Evolutionary conservation across 257 asterid species (phyloP).

Genomic region (Apocynum venetum): DNA sequence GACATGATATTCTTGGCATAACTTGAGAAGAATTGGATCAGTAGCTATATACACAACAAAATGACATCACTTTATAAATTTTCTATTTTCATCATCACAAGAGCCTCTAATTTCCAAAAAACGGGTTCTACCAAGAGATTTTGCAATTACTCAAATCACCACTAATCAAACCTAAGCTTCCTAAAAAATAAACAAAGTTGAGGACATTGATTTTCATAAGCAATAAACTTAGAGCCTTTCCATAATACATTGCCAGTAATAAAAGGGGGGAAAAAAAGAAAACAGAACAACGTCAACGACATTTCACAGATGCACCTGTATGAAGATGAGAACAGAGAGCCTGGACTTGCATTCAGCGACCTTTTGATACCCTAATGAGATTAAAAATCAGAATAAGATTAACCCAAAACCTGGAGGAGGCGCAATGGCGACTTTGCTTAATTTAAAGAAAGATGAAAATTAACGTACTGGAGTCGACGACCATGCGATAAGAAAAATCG

Average conservation of each 20-base stretch:
- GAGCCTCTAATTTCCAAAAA: not conserved
- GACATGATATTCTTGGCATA: not conserved
- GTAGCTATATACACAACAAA: not conserved
- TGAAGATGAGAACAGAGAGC: slow-evolving; percentile 46
- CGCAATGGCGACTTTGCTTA: not conserved
- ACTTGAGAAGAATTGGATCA: not conserved
- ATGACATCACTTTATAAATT: not conserved
- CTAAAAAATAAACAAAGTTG: not conserved
- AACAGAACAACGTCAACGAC: not conserved
- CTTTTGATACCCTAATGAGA: slow-evolving; percentile 59
- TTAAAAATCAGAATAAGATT: not conserved
- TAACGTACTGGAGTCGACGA: slow-evolving; percentile 74
- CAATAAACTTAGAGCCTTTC: not conserved
- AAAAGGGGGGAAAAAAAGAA: not conserved
- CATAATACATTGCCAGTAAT: not conserved
- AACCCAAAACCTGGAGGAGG: not conserved
- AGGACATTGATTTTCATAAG: not conserved
- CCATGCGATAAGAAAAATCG: slow-evolving; percentile 94
- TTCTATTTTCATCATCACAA: not conserved
- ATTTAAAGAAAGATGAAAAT: not conserved
- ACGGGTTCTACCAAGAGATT: not conserved
- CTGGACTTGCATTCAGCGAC: slow-evolving; percentile 70
- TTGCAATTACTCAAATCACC: not conserved
- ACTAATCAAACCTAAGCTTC: not conserved
- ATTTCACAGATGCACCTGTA: slow-evolving; percentile 45